A percentile compares a stretch with the other conserved stretches of the same genome.
phyloP scores from a whole-genome alignment of 1,139 yeast genomes.

The Geotrichum bryndzae region DNA sequence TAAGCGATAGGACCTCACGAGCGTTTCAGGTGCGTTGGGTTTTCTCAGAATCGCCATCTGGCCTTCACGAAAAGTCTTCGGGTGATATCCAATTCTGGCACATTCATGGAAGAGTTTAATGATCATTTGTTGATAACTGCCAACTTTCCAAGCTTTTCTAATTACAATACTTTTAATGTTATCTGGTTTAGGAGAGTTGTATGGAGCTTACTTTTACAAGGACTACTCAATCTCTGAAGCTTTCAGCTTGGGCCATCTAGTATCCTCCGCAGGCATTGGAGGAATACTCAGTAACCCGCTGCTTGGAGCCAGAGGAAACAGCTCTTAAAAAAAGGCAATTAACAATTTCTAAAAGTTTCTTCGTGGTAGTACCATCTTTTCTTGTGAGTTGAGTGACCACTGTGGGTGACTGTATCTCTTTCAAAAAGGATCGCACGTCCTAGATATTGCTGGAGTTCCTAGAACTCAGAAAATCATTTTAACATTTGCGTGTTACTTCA shows the following conservation, averaged over 20 bases:
- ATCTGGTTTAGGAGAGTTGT: not conserved
- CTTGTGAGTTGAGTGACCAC: not conserved
- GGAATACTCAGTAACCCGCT: not conserved
- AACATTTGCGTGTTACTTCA: not conserved
- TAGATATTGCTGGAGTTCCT: not conserved
- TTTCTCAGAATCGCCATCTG: constrained; percentile 7
- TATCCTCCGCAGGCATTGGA: not conserved
- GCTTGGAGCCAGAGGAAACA: not conserved
- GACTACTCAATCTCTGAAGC: not conserved
- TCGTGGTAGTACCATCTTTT: not conserved
- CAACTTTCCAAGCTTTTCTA: not conserved
- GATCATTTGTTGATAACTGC: not conserved
- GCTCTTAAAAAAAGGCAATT: not conserved
- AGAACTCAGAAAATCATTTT: not conserved
- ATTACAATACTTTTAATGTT: not conserved
- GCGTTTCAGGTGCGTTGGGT: constrained; percentile 1
- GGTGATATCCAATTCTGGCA: not conserved
- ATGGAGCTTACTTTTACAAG: not conserved
- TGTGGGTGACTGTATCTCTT: not conserved
- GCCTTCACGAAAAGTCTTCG: not conserved
- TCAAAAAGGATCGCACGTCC: not conserved
- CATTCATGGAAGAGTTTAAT: not conserved
- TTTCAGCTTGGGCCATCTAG: not conserved
- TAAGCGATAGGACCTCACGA: not conserved
- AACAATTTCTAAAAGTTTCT: not conserved